Evolutionary conservation across 1,284 basidiomycete species (phyloP).

Genomic region (Cerrena zonata): DNA sequence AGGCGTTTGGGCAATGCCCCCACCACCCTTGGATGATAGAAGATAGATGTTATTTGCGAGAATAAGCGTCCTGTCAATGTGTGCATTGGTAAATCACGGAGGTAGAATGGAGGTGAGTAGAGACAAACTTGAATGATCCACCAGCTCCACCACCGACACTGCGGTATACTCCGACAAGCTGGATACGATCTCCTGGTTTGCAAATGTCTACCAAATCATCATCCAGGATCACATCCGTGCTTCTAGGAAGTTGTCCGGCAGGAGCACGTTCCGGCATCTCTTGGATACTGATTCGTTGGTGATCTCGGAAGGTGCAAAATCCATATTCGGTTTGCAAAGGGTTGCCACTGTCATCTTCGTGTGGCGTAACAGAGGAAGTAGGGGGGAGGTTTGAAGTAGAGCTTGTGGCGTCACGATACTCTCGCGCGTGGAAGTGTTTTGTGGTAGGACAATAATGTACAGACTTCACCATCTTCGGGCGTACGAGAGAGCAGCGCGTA

Average conservation of each 20-base stretch:
- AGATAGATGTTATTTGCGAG: constrained; percentile 94
- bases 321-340: constrained; percentile 91
- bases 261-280: constrained; percentile 99
- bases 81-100: constrained; percentile 5
- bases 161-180: constrained; percentile 92
- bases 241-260: constrained; percentile 91
- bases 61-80: constrained; percentile 70
- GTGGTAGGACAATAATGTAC: constrained; percentile 93
- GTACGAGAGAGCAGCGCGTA: constrained; percentile 94
- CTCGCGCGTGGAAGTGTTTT: constrained; percentile 77
- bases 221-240: constrained; percentile 92
- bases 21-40: constrained; percentile 93
- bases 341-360: constrained; percentile 86
- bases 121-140: constrained; percentile 84
- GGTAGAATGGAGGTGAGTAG: background rate
- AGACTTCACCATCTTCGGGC: constrained; percentile 96
- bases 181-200: constrained; percentile 96
- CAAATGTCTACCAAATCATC: constrained; percentile 96
- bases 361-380: constrained; percentile 86
- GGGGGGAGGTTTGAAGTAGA: constrained; percentile 81
- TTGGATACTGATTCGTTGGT: constrained; percentile 96
- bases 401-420: constrained; percentile 90
- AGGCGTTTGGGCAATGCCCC: constrained; percentile 89
- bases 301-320: constrained; percentile 87
- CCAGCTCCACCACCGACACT: constrained; percentile 86